Base-by-base conservation (phyloP, 106 monocot genomes). In the Platanthera guangdongensis region DNA sequence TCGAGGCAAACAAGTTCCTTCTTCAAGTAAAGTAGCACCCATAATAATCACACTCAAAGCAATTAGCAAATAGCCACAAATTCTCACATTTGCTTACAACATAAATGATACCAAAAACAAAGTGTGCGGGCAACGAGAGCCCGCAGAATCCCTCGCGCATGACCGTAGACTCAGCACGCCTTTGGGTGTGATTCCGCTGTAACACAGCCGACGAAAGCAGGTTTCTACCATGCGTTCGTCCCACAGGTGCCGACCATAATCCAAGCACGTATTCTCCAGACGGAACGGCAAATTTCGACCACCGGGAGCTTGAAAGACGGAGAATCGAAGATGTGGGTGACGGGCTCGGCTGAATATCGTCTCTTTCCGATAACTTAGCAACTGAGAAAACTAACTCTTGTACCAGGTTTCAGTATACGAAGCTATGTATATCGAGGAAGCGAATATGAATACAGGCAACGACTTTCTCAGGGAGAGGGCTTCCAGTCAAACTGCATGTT, bases 401-500 rank as follows among this genome's bases (percentile, higher is more conserved):
- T 39, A 22, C 67, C 67, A 67, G 4, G 10, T 47, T 51, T 8
- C 19, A 50, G 51, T 51, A 72, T 8, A 7, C 50, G n/a, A 72
- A 72, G 72, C 49, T 21, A 10, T 13, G 7, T 16, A n/a, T 62
- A 6, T 6, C 14, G 5, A 70, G 22, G 16, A 16, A 47, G 16
- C 16, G 46, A 70, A 15, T 48, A 70, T 9, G 18, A 70, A 45
- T 47, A 16, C n/a, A 63, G 16, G 47, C 47, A 48, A 70, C n/a
- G 14, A 70, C 25, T 47, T 69, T 57, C 10, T 80, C 64, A 86
- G 10, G 78, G 87, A 18, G 79, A 84, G 21, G 81, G 16, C 73
- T 90, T 93, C 88, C 90, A 93, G 65, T 87, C 94, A 70, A 87
- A 90, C 51, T 85, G 81, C 71, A 88, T 57, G 72, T 90, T 90